These are phyloP conservation scores for Candida manassasensis DNA, from an alignment of 805 yeast species.

Conservation along the genomic window DNA sequence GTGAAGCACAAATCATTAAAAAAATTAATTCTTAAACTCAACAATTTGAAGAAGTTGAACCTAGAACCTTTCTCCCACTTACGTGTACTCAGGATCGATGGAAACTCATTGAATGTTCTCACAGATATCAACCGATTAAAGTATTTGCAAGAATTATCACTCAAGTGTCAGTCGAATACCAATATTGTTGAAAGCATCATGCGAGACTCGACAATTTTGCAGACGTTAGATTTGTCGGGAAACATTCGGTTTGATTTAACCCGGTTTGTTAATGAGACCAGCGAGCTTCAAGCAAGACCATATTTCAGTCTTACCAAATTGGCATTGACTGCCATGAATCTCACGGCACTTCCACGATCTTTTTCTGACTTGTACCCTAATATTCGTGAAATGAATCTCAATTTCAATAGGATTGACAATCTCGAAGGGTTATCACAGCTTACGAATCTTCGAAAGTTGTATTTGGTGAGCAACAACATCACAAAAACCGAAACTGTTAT, in stretches of 20 bases:
- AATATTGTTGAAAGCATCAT: constrained; percentile 16
- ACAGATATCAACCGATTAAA: constrained; percentile 24
- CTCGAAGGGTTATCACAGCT: constrained; percentile 30
- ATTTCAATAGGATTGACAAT: constrained; percentile 42
- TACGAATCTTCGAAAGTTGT: constrained; percentile 33
- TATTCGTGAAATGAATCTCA: constrained; percentile 44
- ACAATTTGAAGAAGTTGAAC: constrained; percentile 29
- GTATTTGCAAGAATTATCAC: constrained; percentile 39
- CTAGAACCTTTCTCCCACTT: constrained; percentile 32
- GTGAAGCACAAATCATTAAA: constrained; percentile 27
- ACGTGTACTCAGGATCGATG: constrained; percentile 43
- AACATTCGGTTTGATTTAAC: constrained; percentile 16
- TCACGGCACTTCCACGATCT: constrained; percentile 33
- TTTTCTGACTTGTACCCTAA: constrained; percentile 42
- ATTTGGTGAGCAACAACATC: constrained; percentile 44
- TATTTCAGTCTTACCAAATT: constrained; percentile 36
- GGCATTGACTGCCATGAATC: constrained; percentile 44
- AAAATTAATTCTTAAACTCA: constrained; percentile 35
- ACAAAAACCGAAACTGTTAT: constrained; percentile 28
- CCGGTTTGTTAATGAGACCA: constrained; percentile 4
- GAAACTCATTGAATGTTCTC: constrained; percentile 28
- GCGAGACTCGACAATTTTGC: constrained; percentile 21
- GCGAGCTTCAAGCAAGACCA: constrained; percentile 7
- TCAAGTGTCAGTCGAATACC: constrained; percentile 29
- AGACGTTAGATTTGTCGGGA: constrained; percentile 39